Conservation (phyloP, 441 rosid species). For the Biscutella auriculata region DNA sequence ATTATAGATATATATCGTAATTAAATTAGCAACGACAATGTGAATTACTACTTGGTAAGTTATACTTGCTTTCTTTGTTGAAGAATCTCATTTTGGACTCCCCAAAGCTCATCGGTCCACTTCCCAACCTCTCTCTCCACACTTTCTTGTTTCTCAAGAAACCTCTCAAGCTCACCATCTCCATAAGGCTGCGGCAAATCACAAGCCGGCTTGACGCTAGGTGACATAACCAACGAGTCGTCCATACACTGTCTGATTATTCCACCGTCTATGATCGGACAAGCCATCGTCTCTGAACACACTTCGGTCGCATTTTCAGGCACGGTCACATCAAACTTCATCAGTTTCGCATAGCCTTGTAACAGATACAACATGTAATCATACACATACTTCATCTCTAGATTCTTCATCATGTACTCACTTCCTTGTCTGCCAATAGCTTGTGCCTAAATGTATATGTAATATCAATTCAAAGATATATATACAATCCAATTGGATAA, state of each 20-base stretch:
- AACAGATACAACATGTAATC: conserved; percentile 62
- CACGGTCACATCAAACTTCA: conserved; percentile 43
- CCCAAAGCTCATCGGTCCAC: conserved; percentile 44
- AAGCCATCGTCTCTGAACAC: conserved; percentile 39
- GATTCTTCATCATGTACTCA: conserved; percentile 28
- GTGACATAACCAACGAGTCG: conserved; percentile 45
- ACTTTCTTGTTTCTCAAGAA: conserved; percentile 25
- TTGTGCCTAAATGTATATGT: conserved; percentile 15
- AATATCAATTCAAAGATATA: too few species aligned
- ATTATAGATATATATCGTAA: too few species aligned
- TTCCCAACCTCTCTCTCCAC: conserved; percentile 30
- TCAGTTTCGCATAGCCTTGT: conserved; percentile 42
- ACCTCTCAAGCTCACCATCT: conserved; percentile 21
- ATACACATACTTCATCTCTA: conserved; percentile 51
- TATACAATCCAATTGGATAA: too few species aligned
- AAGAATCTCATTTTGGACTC: not conserved
- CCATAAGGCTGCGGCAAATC: conserved; percentile 34
- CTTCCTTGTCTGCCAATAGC: conserved; percentile 47
- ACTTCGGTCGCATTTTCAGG: conserved; percentile 33
- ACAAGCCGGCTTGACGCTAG: conserved; percentile 36
- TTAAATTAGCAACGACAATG: too few species aligned
- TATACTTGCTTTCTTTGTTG: not conserved
- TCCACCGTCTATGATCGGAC: conserved; percentile 24
- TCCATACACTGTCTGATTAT: conserved; percentile 34
- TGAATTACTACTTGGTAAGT: too few species aligned